Evolutionary conservation across 768 basidiomycete species (phyloP), one percentile per base, ranked within the genome.

Genomic region (Lentinus brumalis): DNA sequence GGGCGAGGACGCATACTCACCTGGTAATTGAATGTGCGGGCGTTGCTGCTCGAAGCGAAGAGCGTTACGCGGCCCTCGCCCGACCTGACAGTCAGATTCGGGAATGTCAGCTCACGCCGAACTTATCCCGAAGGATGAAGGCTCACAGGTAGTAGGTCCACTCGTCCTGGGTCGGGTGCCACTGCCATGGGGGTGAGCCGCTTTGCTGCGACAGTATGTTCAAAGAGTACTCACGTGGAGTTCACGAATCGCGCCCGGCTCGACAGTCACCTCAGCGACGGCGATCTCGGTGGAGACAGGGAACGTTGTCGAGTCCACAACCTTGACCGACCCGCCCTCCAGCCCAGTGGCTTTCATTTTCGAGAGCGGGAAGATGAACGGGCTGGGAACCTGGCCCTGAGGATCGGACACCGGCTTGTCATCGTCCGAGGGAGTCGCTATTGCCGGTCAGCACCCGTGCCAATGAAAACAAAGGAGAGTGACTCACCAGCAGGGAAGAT

Each of bases 231-330:
- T 70, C 61, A 80, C 78, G 53, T 82, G 81, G 49, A 82, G 75
- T 60, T 82, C 82, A 49, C 82, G 79, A 75, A 87, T 80, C 9
- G 83, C 86, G n/a, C 83, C 86, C 35, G 78, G 80, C 56, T 86
- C 79, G 31, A 88, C 79, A 2, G 74, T 77, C 2, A 88, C 82
- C 59, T 87, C 85, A 4, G 80, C 87, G 4, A 79, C 81, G 16
- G 82, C 79, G 40, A 87, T 80, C 1, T 80, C 84, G 39, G 79
- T 74, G 2, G 87, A 68, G 7, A 81, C 80, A 18, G 74, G 73
- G 73, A 89, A 89, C 3, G 79, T 78, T 29, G 72, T 72, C 0
- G 80, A 79, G 67, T 89, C 87, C 10, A 85, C 79, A 15, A 87
- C 77, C 70, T 87, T 88, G 62, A 84, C 78, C 3, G 80, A 75